Evolutionary conservation across 768 basidiomycete genomes (phyloP).

Genomic region (Tubosaeta sp.): DNA sequence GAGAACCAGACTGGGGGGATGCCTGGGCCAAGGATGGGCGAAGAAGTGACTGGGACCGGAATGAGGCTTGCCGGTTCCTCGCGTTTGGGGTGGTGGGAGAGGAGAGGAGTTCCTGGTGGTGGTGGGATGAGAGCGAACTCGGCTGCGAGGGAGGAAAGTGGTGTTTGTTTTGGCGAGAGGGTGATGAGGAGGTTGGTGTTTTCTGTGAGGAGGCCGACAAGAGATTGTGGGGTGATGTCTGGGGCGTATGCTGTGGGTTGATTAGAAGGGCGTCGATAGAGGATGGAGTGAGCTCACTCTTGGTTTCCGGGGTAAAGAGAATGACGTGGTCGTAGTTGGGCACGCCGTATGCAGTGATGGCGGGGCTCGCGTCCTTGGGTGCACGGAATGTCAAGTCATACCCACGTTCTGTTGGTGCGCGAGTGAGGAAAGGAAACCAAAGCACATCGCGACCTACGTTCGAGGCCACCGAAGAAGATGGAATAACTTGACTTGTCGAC

Average conservation of each 20-base stretch:
- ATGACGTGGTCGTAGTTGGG: slow-evolving; percentile 83
- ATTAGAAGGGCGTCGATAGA: not conserved
- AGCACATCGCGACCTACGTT: slow-evolving; percentile 44
- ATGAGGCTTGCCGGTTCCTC: slow-evolving; percentile 60
- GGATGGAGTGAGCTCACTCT: slow-evolving; percentile 48
- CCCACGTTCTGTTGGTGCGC: slow-evolving; percentile 55
- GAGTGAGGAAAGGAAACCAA: not conserved
- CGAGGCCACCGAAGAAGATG: slow-evolving; percentile 75
- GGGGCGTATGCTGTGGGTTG: slow-evolving; percentile 51
- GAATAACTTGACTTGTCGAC: slow-evolving; percentile 68
- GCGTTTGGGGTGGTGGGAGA: slow-evolving; percentile 83
- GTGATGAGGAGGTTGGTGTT: slow-evolving; percentile 82
- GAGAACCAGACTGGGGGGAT: slow-evolving; percentile 71
- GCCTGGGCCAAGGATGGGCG: slow-evolving; percentile 44
- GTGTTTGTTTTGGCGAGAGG: slow-evolving; percentile 70
- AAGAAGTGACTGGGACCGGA: slow-evolving; percentile 51
- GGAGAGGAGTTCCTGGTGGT: slow-evolving; percentile 74
- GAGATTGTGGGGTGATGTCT: slow-evolving; percentile 78
- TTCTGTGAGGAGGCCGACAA: slow-evolving; percentile 64
- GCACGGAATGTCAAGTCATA: slow-evolving; percentile 84
- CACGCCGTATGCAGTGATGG: slow-evolving; percentile 64
- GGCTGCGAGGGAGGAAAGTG: slow-evolving; percentile 71
- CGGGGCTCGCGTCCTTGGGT: slow-evolving; percentile 69
- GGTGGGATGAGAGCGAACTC: slow-evolving; percentile 92
- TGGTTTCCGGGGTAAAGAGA: slow-evolving; percentile 79